Evolutionary conservation across 2,329 filamentous ascomycete genomes (phyloP), one percentile per base, ranked within the genome.

Genomic region (Fusarium verticillioides): DNA sequence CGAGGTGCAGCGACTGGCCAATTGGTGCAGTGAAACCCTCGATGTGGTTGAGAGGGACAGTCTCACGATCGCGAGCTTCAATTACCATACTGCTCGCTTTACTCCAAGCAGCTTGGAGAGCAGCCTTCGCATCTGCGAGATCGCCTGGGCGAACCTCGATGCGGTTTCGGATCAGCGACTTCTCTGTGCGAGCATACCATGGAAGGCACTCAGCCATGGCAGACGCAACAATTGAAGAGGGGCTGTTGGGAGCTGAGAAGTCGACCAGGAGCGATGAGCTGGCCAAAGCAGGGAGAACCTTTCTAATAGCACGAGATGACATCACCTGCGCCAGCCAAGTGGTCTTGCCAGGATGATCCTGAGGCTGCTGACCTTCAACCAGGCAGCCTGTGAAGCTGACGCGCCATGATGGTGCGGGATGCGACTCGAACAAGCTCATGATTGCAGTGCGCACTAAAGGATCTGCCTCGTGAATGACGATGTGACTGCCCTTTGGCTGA

Each of bases 381-480:
- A 46, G 1, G 10, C 50, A 62, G 2, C 18, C 60, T 4, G 60
- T 58, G 13, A 62, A 62, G 19, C 28, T 46, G 4, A 46, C 52
- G 5, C 12, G 21, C 47, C 60, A 62, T 1, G 39, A 37, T 6
- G 60, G 26, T 0, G 37, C 28, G 3, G 60, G 50, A n/a, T 36
- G 28, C 11, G 60, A 44, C 32, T 62, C 60, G 3, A 58, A 28
- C 37, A 62, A 8, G 19, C 11, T 58, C 50, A 58, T 30, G 16
- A 62, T 62, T 19, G 52, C 60, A 32, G 39, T 18, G 10, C 60
- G 52, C 13, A 62, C 50, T 2, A 58, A 19, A 9, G 49, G 40
- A 62, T 62, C 60, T 1, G 50, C 60, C 18, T 62, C 60, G 9
- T 62, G 60, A 19, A 62, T 23, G 12, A 62, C 21, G 12, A 58